Evolutionary conservation across 257 asterid genomes (phyloP), one percentile per base, ranked within the genome.

Genomic region (Solanum ossicruentum): DNA sequence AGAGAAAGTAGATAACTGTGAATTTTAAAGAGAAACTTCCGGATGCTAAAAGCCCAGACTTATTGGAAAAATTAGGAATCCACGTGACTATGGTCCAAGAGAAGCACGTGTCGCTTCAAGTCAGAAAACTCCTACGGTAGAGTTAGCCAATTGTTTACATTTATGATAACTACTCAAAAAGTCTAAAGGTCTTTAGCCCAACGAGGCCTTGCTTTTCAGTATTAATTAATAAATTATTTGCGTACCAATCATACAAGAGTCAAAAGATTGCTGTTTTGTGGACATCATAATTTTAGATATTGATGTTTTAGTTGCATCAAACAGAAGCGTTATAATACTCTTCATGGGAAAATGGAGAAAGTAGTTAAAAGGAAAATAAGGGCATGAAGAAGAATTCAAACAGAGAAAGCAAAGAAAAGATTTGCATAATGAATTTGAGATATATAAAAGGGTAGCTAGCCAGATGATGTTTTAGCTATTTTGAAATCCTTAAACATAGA

Each of bases 401-500:
- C 26, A 32, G 52, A 39, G 78, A 69, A 69, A 69, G 26, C 8
- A 63, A 23, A 67, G 43, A 20, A 17, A 18, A 70, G 54, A 70
- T 18, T 39, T 70, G 79, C 10, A 41, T 72, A 36, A 72, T 43
- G 56, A 71, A 20, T 71, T 69, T 71, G 20, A n/a, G 39, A 41
- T 72, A 32, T 32, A 32, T 32, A 32, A 32, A 32, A 32, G 36
- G 36, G 36, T 32, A 32, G 36, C 36, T 3, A 32, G 36, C 36
- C 36, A 32, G 36, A 32, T 32, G 57, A n/a, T 72, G 83, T 39
- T 26, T 26, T 72, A 21, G 12, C 20, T 72, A 45, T 45, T 82
- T 75, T 87, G 83, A 83, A 85, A 77, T 83, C 83, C 88, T 70
- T 84, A 83, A 87, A 86, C 85, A 85, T 87, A 73, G 90, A 83